These are phyloP conservation scores for Larix sibirica DNA, from an alignment of 83 land plant species.

Conservation along the genomic window DNA sequence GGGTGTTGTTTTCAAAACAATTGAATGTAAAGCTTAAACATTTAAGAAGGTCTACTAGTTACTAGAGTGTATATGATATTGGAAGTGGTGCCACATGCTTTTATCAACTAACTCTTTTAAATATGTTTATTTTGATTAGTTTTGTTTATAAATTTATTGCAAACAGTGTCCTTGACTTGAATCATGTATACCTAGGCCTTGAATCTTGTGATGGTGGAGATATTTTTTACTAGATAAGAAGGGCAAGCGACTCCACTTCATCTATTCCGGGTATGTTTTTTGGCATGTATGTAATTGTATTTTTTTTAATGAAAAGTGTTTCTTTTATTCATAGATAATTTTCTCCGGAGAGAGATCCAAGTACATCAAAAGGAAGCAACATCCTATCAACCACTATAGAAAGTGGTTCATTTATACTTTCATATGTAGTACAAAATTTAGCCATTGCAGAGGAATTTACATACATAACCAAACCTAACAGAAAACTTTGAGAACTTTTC, in stretches of 20 bases:
- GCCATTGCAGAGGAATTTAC: too few relatives aligned
- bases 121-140: neutral
- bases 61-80: neutral
- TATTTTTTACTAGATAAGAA: constrained; percentile 90
- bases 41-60: neutral
- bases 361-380: too few relatives aligned
- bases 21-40: neutral
- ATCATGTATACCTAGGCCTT: constrained; percentile 83
- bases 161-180: constrained; percentile 12
- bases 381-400: too few relatives aligned
- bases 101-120: neutral
- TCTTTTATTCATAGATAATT: neutral
- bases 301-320: too few relatives aligned
- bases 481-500: too few relatives aligned
- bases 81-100: neutral
- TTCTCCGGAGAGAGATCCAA: too few relatives aligned
- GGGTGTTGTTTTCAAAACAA: neutral
- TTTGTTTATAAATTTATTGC: neutral
- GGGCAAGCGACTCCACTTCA: constrained; percentile 39
- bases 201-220: constrained; percentile 99
- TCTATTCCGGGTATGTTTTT: neutral
- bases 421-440: too few relatives aligned
- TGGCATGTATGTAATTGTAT: neutral
- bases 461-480: too few relatives aligned
- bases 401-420: too few relatives aligned